Base-by-base conservation (phyloP, 2,329 filamentous ascomycete species). In the Neofusicoccum ribis region DNA sequence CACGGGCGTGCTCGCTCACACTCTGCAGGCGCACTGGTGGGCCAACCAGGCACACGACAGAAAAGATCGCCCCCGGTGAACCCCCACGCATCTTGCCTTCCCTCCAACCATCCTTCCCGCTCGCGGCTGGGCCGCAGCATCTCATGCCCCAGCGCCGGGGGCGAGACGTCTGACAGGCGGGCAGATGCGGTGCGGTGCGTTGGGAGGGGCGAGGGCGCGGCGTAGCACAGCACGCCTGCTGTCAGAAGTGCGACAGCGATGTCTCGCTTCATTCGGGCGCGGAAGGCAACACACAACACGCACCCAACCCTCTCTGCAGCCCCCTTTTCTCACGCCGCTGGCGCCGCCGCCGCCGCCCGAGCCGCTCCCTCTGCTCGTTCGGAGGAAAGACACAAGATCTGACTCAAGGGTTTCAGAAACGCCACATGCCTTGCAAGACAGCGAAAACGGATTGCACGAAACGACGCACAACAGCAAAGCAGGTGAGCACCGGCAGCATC, bases 371-470 rank as follows among this genome's bases (percentile, higher is more conserved):
- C 37, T 59, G 2, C 39, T 17, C 39, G 17, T 12, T n/a, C 12
- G 34, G 51, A 37, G 17, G 43, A 46, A 46, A 20, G 34, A 41
- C 17, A 17, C 20, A 31, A 41, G 51, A 56, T 43, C 23, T 46
- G 23, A 44, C 20, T 23, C 36, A 12, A 9, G 14, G 49, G 60
- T 52, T 34, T 63, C 60, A 54, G 39, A 63, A 31, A 63, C 60
- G 60, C 60, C 60, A 63, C 60, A 63, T 63, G 60, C 60, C 50
- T 52, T 52, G 60, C 52, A 39, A 58, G 39, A 58, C 52, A 51
- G 47, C 27, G 15, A n/a, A n/a, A 23, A 27, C 12, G 37, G 51
- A 39, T 41, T 17, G 20, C 17, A 44, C 36, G 50, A n/a, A 54
- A 37, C 23, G 36, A 23, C 15, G 54, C 36, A 46, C 43, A 23